Conservation (phyloP, 257 asterid genomes). For the Solanum etuberosum region DNA sequence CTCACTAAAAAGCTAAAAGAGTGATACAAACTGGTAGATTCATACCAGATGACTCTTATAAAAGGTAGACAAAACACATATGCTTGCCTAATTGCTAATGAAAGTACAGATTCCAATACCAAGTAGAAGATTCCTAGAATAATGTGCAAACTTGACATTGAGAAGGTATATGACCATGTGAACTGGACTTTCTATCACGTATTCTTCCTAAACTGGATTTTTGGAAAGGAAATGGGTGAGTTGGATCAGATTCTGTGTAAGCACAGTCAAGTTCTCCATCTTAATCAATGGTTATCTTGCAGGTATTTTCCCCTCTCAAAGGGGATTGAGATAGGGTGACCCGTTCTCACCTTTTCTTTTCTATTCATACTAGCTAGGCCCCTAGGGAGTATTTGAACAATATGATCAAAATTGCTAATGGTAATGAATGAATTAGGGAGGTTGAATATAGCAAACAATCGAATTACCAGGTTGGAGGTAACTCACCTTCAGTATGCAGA, state of each 20-base stretch:
- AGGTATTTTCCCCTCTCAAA: background rate
- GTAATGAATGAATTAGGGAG: background rate
- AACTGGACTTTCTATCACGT: background rate
- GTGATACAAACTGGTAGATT: background rate
- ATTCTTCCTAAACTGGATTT: background rate
- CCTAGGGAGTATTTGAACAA: background rate
- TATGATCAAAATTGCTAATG: background rate
- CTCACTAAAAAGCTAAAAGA: background rate
- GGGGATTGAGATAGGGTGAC: background rate
- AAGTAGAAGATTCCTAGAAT: background rate
- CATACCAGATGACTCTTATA: background rate
- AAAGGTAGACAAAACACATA: background rate
- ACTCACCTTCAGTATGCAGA: background rate
- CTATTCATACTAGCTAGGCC: background rate
- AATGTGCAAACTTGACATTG: background rate
- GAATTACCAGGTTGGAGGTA: background rate
- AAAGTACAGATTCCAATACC: background rate
- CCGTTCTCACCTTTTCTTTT: background rate
- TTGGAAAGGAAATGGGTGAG: background rate
- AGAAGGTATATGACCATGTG: background rate
- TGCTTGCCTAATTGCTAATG: background rate
- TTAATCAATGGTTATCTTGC: background rate
- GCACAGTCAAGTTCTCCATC: background rate
- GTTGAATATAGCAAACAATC: background rate
- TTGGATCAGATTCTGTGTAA: background rate